Percentiles rank a stretch among this genome's conserved stretches.
phyloP scores from a whole-genome alignment of 805 yeast species.

The Ogataea henricii region DNA sequence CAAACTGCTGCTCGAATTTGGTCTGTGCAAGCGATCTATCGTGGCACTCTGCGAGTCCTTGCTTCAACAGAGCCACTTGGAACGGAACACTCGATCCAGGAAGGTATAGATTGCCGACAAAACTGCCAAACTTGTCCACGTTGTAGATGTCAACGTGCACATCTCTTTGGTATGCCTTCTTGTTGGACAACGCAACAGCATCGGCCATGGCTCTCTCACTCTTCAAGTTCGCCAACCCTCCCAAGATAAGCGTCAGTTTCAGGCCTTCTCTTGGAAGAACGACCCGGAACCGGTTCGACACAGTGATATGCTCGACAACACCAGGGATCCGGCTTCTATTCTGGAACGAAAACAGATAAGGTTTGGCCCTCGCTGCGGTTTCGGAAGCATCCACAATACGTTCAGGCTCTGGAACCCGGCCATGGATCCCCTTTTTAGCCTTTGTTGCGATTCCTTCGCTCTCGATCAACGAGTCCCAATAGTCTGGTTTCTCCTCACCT shows the following conservation, averaged over 20 bases:
- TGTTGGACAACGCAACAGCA: constrained; percentile 56
- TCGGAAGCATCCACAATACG: constrained; percentile 82
- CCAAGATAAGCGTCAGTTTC: constrained; percentile 68
- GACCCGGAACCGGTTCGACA: constrained; percentile 69
- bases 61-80: constrained; percentile 56
- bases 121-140: constrained; percentile 78
- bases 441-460: constrained; percentile 62
- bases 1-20: constrained; percentile 53
- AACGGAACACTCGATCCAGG: constrained; percentile 54
- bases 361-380: constrained; percentile 66
- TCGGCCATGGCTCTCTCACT: constrained; percentile 41
- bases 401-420: constrained; percentile 57
- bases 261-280: constrained; percentile 70
- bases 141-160: constrained; percentile 69
- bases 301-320: constrained; percentile 68
- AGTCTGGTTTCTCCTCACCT: constrained; percentile 67
- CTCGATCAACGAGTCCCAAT: constrained; percentile 78
- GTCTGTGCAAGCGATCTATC: constrained; percentile 63
- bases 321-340: constrained; percentile 66
- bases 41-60: constrained; percentile 67
- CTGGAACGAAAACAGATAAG: constrained; percentile 69
- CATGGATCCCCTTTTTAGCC: constrained; percentile 61
- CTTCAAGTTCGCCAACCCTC: constrained; percentile 60
- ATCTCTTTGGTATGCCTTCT: constrained; percentile 67
- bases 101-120: constrained; percentile 68